Evolutionary conservation across 176 grass and related monocot genomes (phyloP), one percentile per base, ranked within the genome.

Genomic region (Carex cristatella): DNA sequence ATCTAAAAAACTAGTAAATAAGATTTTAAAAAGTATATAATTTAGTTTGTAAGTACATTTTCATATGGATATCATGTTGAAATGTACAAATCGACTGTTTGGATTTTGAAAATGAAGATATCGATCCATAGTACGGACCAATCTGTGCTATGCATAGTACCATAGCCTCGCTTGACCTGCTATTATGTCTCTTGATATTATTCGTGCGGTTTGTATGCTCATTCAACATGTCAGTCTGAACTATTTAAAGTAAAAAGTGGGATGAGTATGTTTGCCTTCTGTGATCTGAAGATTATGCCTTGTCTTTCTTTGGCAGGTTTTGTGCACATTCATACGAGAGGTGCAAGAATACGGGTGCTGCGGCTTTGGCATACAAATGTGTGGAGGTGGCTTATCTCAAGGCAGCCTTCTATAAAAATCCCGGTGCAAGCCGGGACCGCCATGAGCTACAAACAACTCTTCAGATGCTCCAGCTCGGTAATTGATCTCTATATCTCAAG

Each of bases 361-460:
- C 93, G 72, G 82, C 95, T 77, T 90, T 98, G 81, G 93, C 95
- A 85, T 95, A 92, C 89, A 98, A 98, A 86, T 98, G 95, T 89
- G 83, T 98, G 32, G 95, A 95, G 86, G 95, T 98, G 80, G 93
- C 95, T 40, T 95, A 95, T 83, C 86, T 98, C 86, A 98, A 93
- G 79, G 88, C 91, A 80, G 89, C 95, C 37, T 98, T 93, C 80
- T 95, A 88, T 81, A 98, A 91, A 89, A 72, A 88, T 93, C 80
- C 91, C 66, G 75, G 85, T 88, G 93, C 89, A 65, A 69, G 56
- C 83, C 94, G 91, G 88, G 93, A 98, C 65, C 89, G 91, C 14
- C 89, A 98, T 86, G 95, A 90, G 59, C 79, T 98, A 83, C 95
- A 93, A 69, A 67, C 60, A 74, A 89, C 88, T 80, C 86, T 91